These are phyloP conservation scores for Didymella keratinophila DNA, from an alignment of 2,329 filamentous ascomycete genomes.

Conservation along the genomic window DNA sequence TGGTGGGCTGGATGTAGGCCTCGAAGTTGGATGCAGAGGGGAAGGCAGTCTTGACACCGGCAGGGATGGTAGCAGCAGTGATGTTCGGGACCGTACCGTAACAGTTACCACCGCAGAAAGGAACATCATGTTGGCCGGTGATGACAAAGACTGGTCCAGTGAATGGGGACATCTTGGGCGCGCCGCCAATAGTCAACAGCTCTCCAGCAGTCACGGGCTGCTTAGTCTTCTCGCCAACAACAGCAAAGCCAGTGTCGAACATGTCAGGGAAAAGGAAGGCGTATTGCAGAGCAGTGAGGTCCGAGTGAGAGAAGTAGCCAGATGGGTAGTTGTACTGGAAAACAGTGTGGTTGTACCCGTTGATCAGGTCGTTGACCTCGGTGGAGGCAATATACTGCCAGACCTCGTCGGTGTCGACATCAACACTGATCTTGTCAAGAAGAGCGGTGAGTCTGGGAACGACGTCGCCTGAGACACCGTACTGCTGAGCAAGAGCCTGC, in stretches of 20 bases:
- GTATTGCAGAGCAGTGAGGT: constrained; percentile 60
- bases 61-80: constrained; percentile 55
- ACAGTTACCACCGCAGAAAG: constrained; percentile 71
- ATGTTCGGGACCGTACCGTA: constrained; percentile 49
- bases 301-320: constrained; percentile 63
- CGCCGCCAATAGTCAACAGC: constrained; percentile 62
- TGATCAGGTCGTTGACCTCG: constrained; percentile 42
- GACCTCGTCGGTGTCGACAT: constrained; percentile 29
- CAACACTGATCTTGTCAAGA: constrained; percentile 25
- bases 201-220: constrained; percentile 67
- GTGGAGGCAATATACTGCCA: constrained; percentile 42
- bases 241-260: constrained; percentile 64
- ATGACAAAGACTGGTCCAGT: constrained; percentile 66
- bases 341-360: constrained; percentile 40
- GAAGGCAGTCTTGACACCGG: constrained; percentile 54
- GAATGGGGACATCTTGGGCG: constrained; percentile 52
- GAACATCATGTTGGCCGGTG: constrained; percentile 61
- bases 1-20: constrained; percentile 62
- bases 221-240: constrained; percentile 56
- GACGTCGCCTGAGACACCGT: constrained; percentile 24
- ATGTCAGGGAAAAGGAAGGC: constrained; percentile 58
- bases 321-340: constrained; percentile 45
- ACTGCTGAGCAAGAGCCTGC: constrained; percentile 18
- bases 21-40: constrained; percentile 59
- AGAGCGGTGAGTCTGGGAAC: constrained; percentile 29